Evolutionary conservation across 2,329 filamentous ascomycete species (phyloP), one percentile per base, ranked within the genome.

Genomic region (Verticillium nonalfalfae): DNA sequence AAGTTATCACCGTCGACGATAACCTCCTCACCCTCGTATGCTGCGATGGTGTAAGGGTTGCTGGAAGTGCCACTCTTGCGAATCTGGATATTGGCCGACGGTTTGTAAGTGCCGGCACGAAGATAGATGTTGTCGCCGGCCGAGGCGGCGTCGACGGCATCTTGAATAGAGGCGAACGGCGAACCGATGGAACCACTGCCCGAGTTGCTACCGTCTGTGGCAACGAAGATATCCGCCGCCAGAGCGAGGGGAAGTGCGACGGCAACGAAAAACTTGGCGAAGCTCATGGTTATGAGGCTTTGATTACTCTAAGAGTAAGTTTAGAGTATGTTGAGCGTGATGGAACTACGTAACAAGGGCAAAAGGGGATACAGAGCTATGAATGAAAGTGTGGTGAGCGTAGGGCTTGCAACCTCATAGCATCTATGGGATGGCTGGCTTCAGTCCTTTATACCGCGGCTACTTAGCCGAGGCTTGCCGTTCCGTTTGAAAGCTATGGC

Each of bases 21-120:
- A 4, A 79, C 78, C 36, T 74, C 75, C 63, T 81, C 79, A 4
- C 66, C 68, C 7, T 71, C 67, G 59, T 80, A 81, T 0, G 78
- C 70, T 7, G 71, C 69, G n/a, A 81, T 67, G 0, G 76, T 78
- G 56, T 77, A 77, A 0, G 76, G 78, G 0, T 71, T 68, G 0
- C 73, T 69, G 13, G 69, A 66, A 1, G 73, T 78, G 40, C 79
- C 79, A 40, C 73, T 75, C 56, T 76, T 76, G 39, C 70, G 76
- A 66, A 82, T 73, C 65, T 81, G 78, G 55, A 82, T 79, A 66
- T 81, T 81, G 36, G 72, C 74, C 0, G 75, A 75, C 0, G 75
- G 76, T 31, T 72, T 69, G 66, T 81, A 82, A n/a, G 64, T 59
- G 0, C 73, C 73, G 57, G 72, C 72, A 35, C 71, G 69, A 33